Base-by-base conservation (phyloP, 106 monocot genomes). In the Triglochin maritima region DNA sequence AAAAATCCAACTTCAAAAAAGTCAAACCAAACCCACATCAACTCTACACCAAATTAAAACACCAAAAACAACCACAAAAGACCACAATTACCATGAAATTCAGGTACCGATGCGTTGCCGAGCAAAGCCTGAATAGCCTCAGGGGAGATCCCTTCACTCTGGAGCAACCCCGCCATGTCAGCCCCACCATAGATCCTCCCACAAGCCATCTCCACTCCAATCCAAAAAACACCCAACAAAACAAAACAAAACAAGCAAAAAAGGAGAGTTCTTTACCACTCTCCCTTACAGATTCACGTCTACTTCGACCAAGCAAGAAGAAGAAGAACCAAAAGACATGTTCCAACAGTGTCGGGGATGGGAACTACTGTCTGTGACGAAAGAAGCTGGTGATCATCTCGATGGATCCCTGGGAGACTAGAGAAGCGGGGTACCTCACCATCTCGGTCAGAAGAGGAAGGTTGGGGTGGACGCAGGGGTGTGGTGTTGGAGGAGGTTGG, bases 381-480 rank as follows among this genome's bases (percentile, higher is more conserved):
- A 84, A 88, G 74, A 84, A 84, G 80, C 88, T 88, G 54, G 88
- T 88, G 79, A 67, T 76, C 88, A 79, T 78, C 65, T 75, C 56
- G 29, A 82, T 69, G 49, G 82, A 75, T 51, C 66, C 79, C 57
- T 77, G 79, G 9, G 79, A 72, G 48, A 68, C 65, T 41, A 68
- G 70, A 49, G 77, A 59, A 15, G 47, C 62, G 14, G 65, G 67
- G 48, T 61, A 67, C 29, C 68, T 15, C 14, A 77, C 49, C 13
- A 29, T 29, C 29, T 29, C 29, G 29, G 29, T 29, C 29, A 29
- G 29, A 29, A 29, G 29, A 29, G 29, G 29, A 1, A 29, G 29
- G 29, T 29, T 29, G 29, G 29, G 29, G 29, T 29, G 29, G 29
- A 29, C 29, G 29, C 29, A 29, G 29, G 29, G 29, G 29, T 29